phyloP scores from a whole-genome alignment of 495 filamentous ascomycete genomes.

The Trichocladium uniseriatum region DNA sequence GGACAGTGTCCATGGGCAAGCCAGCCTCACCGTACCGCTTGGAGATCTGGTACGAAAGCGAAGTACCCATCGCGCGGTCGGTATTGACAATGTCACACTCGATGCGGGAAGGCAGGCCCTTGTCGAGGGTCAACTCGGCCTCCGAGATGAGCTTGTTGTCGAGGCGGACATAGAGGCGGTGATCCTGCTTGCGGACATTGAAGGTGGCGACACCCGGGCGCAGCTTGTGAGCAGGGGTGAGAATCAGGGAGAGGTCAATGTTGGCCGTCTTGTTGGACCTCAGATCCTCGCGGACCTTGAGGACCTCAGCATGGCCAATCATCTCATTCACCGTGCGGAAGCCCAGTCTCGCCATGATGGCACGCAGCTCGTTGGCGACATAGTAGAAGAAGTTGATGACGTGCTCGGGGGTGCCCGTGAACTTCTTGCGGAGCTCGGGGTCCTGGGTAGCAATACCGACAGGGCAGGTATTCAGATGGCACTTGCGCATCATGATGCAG shows the following conservation, averaged over 20 bases:
- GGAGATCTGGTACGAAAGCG: constrained; percentile 93
- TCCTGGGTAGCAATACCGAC: constrained; percentile 98
- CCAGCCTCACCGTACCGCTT: constrained; percentile 86
- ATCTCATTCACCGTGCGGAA: constrained; percentile 97
- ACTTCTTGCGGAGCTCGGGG: constrained; percentile 89
- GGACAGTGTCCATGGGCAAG: constrained; percentile 88
- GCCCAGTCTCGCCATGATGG: constrained; percentile 96
- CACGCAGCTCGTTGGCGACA: constrained; percentile 90
- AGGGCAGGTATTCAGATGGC: constrained; percentile 72
- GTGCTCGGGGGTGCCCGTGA: constrained; percentile 88
- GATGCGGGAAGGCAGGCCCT: constrained; percentile 87
- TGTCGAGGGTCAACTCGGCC: constrained; percentile 92
- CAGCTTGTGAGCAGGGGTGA: constrained; percentile 93
- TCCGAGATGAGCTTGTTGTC: constrained; percentile 99
- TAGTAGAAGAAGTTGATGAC: constrained; percentile 99
- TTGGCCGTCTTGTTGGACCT: constrained; percentile 83
- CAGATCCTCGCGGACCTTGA: constrained; percentile 83
- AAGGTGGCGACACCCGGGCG: constrained; percentile 95
- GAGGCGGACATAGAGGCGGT: constrained; percentile 82
- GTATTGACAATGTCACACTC: constrained; percentile 99
- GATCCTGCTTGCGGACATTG: constrained; percentile 98
- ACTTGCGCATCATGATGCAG: constrained; percentile 92
- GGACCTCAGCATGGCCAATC: constrained; percentile 85
- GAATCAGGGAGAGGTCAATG: constrained; percentile 88
- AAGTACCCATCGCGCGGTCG: constrained; percentile 89